Conservation (phyloP, 2,329 filamentous ascomycete genomes). For the Penicillium sp. region DNA sequence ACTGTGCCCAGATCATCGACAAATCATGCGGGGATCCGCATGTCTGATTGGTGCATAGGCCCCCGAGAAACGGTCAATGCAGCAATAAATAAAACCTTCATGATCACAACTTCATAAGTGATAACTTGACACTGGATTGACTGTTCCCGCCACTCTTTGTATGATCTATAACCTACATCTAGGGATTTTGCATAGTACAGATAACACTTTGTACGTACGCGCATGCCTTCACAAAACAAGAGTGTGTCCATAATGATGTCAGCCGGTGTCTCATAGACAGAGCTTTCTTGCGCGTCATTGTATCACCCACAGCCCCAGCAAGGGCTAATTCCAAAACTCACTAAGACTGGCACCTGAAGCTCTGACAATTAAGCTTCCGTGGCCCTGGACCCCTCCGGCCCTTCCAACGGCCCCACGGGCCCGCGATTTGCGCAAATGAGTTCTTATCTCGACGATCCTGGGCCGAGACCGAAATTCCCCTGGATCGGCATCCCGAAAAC, state of each 20-base stretch:
- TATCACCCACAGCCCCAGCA: slow-evolving; percentile 14
- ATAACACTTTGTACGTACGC: neutral
- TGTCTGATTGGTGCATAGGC: neutral
- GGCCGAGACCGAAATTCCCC: neutral
- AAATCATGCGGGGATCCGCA: neutral
- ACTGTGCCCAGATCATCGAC: neutral
- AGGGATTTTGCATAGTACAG: neutral
- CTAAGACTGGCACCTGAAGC: neutral
- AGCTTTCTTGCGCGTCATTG: slow-evolving; percentile 17
- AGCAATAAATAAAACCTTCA: neutral
- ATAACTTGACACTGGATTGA: neutral
- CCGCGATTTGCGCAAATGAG: neutral
- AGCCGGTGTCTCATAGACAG: slow-evolving; percentile 10
- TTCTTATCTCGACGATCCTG: neutral
- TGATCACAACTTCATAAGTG: too few relatives aligned
- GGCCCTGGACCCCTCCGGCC: slow-evolving; percentile 3
- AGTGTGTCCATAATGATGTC: slow-evolving; percentile 12
- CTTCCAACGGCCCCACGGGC: neutral
- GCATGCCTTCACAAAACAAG: neutral
- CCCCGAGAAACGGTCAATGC: neutral
- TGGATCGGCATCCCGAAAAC: slow-evolving; percentile 6
- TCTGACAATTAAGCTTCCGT: slow-evolving; percentile 8
- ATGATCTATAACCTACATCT: neutral
- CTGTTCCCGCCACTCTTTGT: neutral
- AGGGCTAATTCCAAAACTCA: neutral